phyloP scores from a whole-genome alignment of 345 rosid genomes.

The Salix viminalis region DNA sequence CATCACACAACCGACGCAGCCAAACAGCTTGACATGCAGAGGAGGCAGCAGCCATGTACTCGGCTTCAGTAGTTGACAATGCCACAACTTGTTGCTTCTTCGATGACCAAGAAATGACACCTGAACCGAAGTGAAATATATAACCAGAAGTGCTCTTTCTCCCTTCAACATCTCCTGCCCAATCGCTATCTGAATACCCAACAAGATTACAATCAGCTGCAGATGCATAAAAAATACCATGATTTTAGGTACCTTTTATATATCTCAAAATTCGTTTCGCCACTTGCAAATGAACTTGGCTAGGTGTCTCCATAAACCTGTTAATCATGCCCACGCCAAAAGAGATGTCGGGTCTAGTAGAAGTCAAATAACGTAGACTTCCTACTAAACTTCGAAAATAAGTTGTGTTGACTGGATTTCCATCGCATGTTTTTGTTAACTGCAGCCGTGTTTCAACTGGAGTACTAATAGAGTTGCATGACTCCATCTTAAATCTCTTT shows the following conservation, averaged over 20 bases:
- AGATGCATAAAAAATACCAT: background rate
- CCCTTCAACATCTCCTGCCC: background rate
- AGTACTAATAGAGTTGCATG: too few species aligned
- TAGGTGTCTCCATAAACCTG: background rate
- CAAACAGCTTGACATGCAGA: background rate
- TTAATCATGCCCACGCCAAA: slow-evolving; percentile 9
- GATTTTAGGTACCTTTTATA: background rate
- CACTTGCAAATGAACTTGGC: background rate
- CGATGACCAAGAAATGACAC: background rate
- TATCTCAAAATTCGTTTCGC: slow-evolving; percentile 7
- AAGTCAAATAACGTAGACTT: background rate
- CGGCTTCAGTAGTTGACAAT: slow-evolving; percentile 5
- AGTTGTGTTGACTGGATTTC: background rate
- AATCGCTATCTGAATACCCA: background rate
- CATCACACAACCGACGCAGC: background rate
- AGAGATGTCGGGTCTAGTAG: slow-evolving; percentile 1
- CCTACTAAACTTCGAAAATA: background rate
- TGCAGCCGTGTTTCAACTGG: too few species aligned
- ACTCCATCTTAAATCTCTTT: too few species aligned
- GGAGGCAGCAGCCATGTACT: background rate
- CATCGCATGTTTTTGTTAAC: background rate
- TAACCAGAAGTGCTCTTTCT: background rate
- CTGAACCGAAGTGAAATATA: background rate
- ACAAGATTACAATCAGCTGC: background rate
- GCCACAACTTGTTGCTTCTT: slow-evolving; percentile 9